phyloP scores from a whole-genome alignment of 1,139 yeast species.

The Candida sp. region DNA sequence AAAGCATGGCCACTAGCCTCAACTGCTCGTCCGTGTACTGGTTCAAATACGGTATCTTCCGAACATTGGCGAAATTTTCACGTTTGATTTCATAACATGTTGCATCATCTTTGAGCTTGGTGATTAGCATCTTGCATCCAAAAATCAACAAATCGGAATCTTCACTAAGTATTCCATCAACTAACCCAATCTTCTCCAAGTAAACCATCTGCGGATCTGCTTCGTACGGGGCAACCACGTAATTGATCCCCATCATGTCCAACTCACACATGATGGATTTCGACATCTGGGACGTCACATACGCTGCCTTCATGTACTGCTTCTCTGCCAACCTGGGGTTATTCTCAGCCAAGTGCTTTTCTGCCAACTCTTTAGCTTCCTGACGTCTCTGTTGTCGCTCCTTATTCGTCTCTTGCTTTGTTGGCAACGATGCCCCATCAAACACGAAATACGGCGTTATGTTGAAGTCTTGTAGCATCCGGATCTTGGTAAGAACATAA shows the following conservation, averaged over 20 bases:
- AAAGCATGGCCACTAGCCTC: conserved; percentile 79
- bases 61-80: conserved; percentile 51
- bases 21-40: conserved; percentile 59
- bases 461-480: conserved; percentile 68
- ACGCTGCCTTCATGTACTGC: conserved; percentile 78
- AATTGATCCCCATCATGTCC: conserved; percentile 60
- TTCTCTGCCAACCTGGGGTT: conserved; percentile 65
- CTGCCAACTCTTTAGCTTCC: conserved; percentile 62
- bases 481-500: conserved; percentile 64
- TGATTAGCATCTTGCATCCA: conserved; percentile 78
- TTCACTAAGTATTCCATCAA: conserved; percentile 89
- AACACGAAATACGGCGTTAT: conserved; percentile 89
- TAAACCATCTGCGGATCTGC: conserved; percentile 98
- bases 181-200: conserved; percentile 73
- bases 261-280: conserved; percentile 80
- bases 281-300: conserved; percentile 92
- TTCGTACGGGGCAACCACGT: conserved; percentile 96
- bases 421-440: conserved; percentile 89
- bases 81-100: conserved; percentile 72
- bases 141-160: conserved; percentile 93
- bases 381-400: conserved; percentile 62
- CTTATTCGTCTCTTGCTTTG: conserved; percentile 75
- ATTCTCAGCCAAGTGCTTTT: conserved; percentile 52
- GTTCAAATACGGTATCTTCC: conserved; percentile 48
- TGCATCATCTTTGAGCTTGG: conserved; percentile 83